Conservation (phyloP, 768 basidiomycete species). For the Auriscalpium microsporum region DNA sequence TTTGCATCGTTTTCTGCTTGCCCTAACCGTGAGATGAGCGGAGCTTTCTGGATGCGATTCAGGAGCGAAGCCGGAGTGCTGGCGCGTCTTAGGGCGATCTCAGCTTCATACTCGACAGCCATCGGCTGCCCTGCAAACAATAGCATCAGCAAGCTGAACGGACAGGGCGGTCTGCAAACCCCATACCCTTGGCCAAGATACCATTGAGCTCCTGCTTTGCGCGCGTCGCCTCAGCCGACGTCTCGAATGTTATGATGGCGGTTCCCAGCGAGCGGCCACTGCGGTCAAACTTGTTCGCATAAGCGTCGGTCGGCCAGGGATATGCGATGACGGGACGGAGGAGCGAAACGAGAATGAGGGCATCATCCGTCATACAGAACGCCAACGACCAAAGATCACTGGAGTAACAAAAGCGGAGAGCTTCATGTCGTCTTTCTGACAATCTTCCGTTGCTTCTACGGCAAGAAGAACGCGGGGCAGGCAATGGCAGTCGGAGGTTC, state of each 20-base stretch:
- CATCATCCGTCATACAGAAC: constrained; percentile 1
- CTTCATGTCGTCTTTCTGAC: no score
- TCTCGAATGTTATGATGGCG: constrained; percentile 76
- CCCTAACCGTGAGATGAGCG: constrained; percentile 58
- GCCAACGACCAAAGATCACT: no score
- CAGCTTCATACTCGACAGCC: constrained; percentile 54
- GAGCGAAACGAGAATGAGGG: constrained; percentile 1
- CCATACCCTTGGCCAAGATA: constrained; percentile 77
- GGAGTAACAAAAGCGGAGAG: no score
- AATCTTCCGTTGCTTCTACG: constrained; percentile 51
- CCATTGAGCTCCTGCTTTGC: constrained; percentile 84
- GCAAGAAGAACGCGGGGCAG: constrained; percentile 36
- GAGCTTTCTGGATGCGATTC: constrained; percentile 67
- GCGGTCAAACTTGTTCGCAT: constrained; percentile 78
- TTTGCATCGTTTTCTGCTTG: constrained; percentile 30
- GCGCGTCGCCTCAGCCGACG: constrained; percentile 63
- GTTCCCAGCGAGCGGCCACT: constrained; percentile 87
- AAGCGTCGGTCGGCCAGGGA: constrained; percentile 2
- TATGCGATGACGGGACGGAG: no score
- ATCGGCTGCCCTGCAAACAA: constrained; percentile 63
- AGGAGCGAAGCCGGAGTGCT: constrained; percentile 48
- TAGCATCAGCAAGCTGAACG: constrained; percentile 1
- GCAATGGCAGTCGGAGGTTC: constrained; percentile 39
- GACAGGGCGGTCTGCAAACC: neutral
- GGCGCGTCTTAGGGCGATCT: constrained; percentile 27